phyloP scores from a whole-genome alignment of 2,329 filamentous ascomycete genomes.

The Myriosclerotinia curreyana region DNA sequence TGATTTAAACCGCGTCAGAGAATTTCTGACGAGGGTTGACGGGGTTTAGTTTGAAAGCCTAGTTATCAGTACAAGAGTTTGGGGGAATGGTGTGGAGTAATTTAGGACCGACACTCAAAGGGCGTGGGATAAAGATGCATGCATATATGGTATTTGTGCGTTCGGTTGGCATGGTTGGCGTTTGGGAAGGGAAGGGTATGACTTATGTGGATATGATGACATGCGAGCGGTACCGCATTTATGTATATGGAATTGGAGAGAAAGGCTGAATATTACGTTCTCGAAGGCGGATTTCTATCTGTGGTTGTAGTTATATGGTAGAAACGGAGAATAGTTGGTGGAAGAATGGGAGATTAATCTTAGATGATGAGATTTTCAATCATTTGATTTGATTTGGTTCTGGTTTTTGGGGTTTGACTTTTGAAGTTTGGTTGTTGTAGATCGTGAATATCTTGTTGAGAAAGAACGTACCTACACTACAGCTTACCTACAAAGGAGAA shows the following conservation, averaged over 20 bases:
- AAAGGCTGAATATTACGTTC: not conserved
- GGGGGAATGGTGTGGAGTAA: not conserved
- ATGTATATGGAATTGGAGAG: not conserved
- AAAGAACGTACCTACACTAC: too few relatives aligned
- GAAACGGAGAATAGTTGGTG: not conserved
- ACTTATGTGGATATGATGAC: constrained; percentile 12
- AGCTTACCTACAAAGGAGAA: too few relatives aligned
- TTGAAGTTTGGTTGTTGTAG: too few relatives aligned
- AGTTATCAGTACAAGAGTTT: not conserved
- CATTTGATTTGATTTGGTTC: too few relatives aligned
- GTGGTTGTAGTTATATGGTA: not conserved
- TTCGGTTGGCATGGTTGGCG: not conserved
- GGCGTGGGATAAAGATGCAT: not conserved
- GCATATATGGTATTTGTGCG: constrained; percentile 3
- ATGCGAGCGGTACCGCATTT: not conserved
- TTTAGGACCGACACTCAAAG: not conserved
- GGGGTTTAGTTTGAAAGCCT: constrained; percentile 19
- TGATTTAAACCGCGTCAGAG: constrained; percentile 71
- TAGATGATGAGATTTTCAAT: too few relatives aligned
- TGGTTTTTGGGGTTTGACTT: too few relatives aligned
- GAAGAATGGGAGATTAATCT: not conserved
- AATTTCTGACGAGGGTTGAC: constrained; percentile 74
- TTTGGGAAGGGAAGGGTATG: not conserved
- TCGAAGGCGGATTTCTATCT: not conserved
- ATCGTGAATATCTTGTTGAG: too few relatives aligned